Base-by-base conservation (phyloP, 1,284 basidiomycete genomes). In the Bondarzewia mesenterica region DNA sequence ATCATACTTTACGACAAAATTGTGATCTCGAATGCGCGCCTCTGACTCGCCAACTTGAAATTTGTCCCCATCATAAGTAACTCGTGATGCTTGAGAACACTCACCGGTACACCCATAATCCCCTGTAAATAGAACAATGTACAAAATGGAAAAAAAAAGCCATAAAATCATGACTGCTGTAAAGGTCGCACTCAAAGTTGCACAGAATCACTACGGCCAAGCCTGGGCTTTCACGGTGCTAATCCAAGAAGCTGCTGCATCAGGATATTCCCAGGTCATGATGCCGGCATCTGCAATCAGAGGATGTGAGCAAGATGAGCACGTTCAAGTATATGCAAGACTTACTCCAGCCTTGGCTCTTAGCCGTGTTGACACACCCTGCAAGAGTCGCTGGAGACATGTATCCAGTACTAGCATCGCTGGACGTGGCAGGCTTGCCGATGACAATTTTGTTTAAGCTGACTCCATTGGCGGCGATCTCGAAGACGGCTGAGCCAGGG, bases 401-500 rank as follows among this genome's bases (percentile, higher is more conserved):
- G 57, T 69, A 82, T 4, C 83, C 83, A 53, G 73, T 82, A 54
- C 48, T 70, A 2, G 80, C 80, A 57, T 81, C 79, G 7, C 67
- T 60, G 5, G 66, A 35, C 4, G 61, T 68, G 0, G 69, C 81
- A 0, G 82, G 82, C 63, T 85, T 85, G 4, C 83, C 83, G 48
- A 85, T 78, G 47, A 78, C 73, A 36, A 74, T 57, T 62, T 75
- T 74, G 59, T 68, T 60, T 36, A 78, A 58, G 2, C 69, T 58
- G 5, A 84, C 71, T 32, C 79, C 79, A 42, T 66, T 73, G 4
- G 70, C 69, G 8, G 74, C 69, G 54, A 85, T 85, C 60, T 85
- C 71, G 68, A 85, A 84, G n/a, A 85, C 47, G 0, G 68, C 60
- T 0, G 68, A 67, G 49, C 70, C 42, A 6, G 80, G 80, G 70